These are phyloP conservation scores for Stentor roeselii DNA, from an alignment of 73 alveolate genomes.

Conservation along the genomic window DNA sequence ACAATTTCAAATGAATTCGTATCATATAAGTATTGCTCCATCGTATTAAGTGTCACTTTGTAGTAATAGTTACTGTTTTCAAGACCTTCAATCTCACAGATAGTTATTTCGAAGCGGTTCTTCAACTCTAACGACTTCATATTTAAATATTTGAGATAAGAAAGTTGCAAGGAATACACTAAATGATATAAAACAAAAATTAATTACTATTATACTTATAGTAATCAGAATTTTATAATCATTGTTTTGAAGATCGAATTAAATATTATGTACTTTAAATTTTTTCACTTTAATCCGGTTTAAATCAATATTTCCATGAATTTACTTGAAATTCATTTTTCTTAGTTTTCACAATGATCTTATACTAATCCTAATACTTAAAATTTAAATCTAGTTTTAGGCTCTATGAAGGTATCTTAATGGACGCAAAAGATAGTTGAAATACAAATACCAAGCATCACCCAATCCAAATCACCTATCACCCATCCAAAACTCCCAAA, in stretches of 20 bases:
- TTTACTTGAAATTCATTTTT: neutral
- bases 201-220: too few species aligned
- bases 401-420: too few species aligned
- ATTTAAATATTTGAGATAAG: neutral
- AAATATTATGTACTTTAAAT: too few species aligned
- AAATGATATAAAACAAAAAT: neutral
- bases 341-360: too few species aligned
- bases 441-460: too few species aligned
- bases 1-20: neutral
- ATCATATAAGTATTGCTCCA: slow-evolving; percentile 2
- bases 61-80: neutral
- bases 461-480: too few species aligned
- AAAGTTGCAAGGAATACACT: neutral
- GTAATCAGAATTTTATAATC: neutral
- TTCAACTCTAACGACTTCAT: neutral
- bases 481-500: too few species aligned
- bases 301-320: neutral
- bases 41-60: neutral
- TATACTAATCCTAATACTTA: too few species aligned
- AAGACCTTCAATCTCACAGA: slow-evolving; percentile 15
- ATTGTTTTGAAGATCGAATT: neutral
- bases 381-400: too few species aligned
- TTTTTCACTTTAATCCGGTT: neutral
- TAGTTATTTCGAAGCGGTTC: neutral
- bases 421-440: too few species aligned